A percentile compares a stretch with the other conserved stretches of the same genome.
Evolutionary conservation across 257 asterid genomes (phyloP).

Genomic region (Orobanche coerulescens): DNA sequence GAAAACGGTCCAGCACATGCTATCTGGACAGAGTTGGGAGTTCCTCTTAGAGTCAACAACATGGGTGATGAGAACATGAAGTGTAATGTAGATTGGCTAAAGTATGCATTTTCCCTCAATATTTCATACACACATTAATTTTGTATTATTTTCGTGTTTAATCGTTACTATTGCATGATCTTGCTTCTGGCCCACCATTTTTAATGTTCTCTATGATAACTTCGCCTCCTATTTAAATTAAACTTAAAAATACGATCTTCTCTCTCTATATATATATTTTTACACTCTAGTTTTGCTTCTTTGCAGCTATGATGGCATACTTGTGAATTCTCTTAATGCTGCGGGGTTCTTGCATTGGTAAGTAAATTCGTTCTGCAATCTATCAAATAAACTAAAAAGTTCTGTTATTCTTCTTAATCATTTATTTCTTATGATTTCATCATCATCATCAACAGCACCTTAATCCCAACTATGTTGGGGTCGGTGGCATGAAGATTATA

Average conservation of each 20-base stretch:
- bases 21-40: conserved; percentile 54
- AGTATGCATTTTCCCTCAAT: conserved; percentile 40
- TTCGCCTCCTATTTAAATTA: not conserved
- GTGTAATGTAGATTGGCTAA: conserved; percentile 75
- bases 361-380: conserved; percentile 23
- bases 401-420: not conserved
- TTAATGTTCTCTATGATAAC: conserved; percentile 1
- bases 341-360: conserved; percentile 53
- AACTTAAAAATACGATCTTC: not conserved
- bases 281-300: conserved; percentile 15
- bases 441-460: too few species aligned
- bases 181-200: not conserved
- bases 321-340: conserved; percentile 77
- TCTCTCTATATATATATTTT: too few species aligned
- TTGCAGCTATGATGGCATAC: conserved; percentile 80
- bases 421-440: not conserved
- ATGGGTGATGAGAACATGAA: conserved; percentile 35
- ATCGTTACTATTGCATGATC: not conserved
- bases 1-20: conserved; percentile 65
- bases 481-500: too few species aligned
- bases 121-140: conserved; percentile 12
- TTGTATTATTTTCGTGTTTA: not conserved
- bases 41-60: conserved; percentile 41
- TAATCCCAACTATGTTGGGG: too few species aligned
- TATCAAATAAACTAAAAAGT: not conserved